phyloP scores from a whole-genome alignment of 2,329 filamentous ascomycete genomes.

The Colletotrichum lentis region DNA sequence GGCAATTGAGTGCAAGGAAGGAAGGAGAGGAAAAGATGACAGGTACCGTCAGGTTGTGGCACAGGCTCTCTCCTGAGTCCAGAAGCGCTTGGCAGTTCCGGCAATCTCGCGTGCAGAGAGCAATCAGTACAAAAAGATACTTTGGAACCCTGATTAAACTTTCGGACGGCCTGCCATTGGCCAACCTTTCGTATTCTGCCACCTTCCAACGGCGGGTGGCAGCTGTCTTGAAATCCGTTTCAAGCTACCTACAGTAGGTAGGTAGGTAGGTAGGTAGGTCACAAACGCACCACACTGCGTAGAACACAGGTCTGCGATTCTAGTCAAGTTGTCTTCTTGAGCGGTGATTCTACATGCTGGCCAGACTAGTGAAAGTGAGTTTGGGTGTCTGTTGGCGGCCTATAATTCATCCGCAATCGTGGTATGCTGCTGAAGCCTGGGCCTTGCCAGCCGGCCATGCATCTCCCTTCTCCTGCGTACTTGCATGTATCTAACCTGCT shows the following conservation, averaged over 20 bases:
- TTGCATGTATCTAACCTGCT: constrained; percentile 28
- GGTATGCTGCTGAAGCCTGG: not conserved
- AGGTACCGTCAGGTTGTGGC: constrained; percentile 27
- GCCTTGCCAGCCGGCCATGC: not conserved
- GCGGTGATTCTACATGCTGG: not conserved
- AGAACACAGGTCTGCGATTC: not conserved
- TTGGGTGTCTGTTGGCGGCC: not conserved
- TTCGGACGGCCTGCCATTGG: constrained; percentile 25
- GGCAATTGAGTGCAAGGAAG: no score
- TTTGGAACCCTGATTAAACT: constrained; percentile 13
- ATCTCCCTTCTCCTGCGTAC: constrained; percentile 6
- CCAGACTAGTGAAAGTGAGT: not conserved
- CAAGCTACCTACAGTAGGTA: not conserved
- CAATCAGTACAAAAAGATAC: constrained; percentile 17
- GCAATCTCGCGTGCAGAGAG: constrained; percentile 33
- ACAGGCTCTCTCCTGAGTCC: constrained; percentile 35
- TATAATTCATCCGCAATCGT: constrained; percentile 4
- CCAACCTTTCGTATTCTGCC: constrained; percentile 21
- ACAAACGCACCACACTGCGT: constrained; percentile 4
- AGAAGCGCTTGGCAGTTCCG: constrained; percentile 34
- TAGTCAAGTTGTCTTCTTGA: not conserved
- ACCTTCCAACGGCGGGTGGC: constrained; percentile 16
- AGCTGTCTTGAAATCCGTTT: constrained; percentile 17
- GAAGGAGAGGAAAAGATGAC: not conserved
- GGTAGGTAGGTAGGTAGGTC: not conserved